Percentiles rank a stretch among this genome's conserved stretches.
Evolutionary conservation across 2,329 filamentous ascomycete species (phyloP).

Genomic region (Albifimbria verrucaria): DNA sequence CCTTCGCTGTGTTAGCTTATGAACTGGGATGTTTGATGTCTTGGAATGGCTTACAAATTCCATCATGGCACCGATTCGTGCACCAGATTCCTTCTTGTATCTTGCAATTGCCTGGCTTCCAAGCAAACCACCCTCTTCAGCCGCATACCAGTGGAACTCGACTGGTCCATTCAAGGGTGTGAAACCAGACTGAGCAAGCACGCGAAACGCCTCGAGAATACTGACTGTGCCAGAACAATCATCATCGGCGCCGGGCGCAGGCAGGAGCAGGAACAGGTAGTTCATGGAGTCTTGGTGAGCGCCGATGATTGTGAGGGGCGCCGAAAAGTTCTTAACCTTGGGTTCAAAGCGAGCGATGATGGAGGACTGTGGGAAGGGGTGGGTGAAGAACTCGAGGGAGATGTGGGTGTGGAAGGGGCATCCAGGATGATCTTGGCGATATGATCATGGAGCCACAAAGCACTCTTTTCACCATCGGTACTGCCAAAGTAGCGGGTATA

Average conservation of each 20-base stretch:
- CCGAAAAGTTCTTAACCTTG: slow-evolving; percentile 29
- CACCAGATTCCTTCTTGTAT: slow-evolving; percentile 59
- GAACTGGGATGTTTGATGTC: background rate
- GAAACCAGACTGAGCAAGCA: slow-evolving; percentile 49
- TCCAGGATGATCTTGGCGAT: slow-evolving; percentile 30
- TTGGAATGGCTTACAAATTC: slow-evolving; percentile 40
- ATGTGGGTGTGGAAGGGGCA: slow-evolving; percentile 33
- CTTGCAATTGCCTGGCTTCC: slow-evolving; percentile 66
- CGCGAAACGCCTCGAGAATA: slow-evolving; percentile 68
- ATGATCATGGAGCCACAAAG: slow-evolving; percentile 32
- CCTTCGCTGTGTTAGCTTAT: slow-evolving; percentile 45
- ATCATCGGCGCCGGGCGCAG: slow-evolving; percentile 71
- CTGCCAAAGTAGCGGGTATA: slow-evolving; percentile 56
- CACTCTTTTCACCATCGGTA: slow-evolving; percentile 26
- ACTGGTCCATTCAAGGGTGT: slow-evolving; percentile 40
- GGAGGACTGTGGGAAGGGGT: slow-evolving; percentile 67
- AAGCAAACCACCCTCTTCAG: slow-evolving; percentile 68
- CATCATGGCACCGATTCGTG: slow-evolving; percentile 70
- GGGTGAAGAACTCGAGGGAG: slow-evolving; percentile 51
- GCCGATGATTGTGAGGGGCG: slow-evolving; percentile 52
- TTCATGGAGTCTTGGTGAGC: slow-evolving; percentile 75
- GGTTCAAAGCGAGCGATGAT: slow-evolving; percentile 65
- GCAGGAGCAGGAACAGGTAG: slow-evolving; percentile 64
- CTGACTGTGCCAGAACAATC: slow-evolving; percentile 71
- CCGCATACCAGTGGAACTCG: slow-evolving; percentile 80